Percentiles rank a stretch among this genome's conserved stretches.
Conservation (phyloP, 495 filamentous ascomycete species). For the Cairneyella variabilis region DNA sequence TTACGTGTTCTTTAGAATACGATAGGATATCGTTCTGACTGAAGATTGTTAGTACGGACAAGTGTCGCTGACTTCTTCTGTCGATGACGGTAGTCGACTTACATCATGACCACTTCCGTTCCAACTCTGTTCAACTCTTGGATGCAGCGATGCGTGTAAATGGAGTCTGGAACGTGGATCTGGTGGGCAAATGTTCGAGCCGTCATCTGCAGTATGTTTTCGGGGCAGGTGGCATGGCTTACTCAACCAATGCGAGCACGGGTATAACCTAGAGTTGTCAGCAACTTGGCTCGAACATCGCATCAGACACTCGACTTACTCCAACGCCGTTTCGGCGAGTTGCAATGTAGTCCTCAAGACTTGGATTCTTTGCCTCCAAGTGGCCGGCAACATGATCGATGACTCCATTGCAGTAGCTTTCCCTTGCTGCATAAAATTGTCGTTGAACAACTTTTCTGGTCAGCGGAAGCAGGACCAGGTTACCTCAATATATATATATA, state of each 20-base stretch:
- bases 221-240: neutral
- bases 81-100: no score
- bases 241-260: constrained; percentile 1
- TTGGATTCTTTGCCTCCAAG: neutral
- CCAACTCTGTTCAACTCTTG: no score
- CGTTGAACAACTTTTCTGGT: neutral
- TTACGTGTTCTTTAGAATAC: constrained; percentile 7
- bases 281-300: no score
- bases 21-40: constrained; percentile 7
- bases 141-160: no score
- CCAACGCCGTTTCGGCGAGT: neutral
- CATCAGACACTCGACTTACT: neutral
- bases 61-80: neutral
- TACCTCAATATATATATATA: no score
- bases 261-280: no score
- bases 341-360: neutral
- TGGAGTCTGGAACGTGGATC: no score
- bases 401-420: neutral
- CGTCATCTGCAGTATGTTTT: no score
- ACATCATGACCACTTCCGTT: no score
- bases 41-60: neutral
- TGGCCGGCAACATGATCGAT: constrained; percentile 1
- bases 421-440: neutral
- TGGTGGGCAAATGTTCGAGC: no score
- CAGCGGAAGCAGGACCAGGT: no score